These are phyloP conservation scores for Cystofilobasidium macerans DNA, from an alignment of 768 basidiomycete species.

Conservation along the genomic window DNA sequence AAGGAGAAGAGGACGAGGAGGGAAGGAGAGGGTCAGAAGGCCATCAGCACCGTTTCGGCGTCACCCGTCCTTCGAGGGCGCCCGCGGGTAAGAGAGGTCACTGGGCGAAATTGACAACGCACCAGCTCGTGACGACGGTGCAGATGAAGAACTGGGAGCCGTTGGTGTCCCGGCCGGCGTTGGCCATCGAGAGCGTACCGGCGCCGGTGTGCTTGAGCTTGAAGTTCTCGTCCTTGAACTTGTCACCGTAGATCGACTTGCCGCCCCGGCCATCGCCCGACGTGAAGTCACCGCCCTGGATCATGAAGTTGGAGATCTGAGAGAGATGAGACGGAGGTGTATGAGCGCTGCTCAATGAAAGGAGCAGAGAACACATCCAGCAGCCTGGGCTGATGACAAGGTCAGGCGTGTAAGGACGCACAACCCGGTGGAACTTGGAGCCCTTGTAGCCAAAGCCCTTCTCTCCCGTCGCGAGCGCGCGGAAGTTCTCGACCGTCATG, in stretches of 20 bases:
- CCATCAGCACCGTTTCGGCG: too few species aligned
- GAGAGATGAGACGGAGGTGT: not conserved
- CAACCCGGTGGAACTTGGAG: constrained; percentile 86
- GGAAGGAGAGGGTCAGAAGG: too few species aligned
- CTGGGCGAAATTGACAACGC: too few species aligned
- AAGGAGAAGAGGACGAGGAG: too few species aligned
- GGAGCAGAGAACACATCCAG: not conserved
- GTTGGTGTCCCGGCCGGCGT: constrained; percentile 72
- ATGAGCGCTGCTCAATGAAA: not conserved
- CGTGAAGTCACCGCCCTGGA: constrained; percentile 66
- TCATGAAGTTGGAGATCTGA: constrained; percentile 21
- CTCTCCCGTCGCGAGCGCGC: constrained; percentile 73
- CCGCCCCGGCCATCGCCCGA: constrained; percentile 40
- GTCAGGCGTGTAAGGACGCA: constrained; percentile 58
- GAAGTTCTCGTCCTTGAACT: constrained; percentile 96
- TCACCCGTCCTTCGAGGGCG: too few species aligned
- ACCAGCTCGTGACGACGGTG: constrained; percentile 68
- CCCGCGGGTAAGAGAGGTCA: too few species aligned
- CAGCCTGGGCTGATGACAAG: constrained; percentile 54
- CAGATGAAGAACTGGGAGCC: constrained; percentile 93
- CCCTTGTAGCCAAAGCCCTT: constrained; percentile 87
- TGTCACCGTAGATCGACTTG: constrained; percentile 33
- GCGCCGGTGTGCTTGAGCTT: constrained; percentile 87
- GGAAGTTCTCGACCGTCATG: constrained; percentile 96
- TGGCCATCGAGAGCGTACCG: constrained; percentile 85